phyloP scores from a whole-genome alignment of 768 basidiomycete species.

The Trametes meyenii region DNA sequence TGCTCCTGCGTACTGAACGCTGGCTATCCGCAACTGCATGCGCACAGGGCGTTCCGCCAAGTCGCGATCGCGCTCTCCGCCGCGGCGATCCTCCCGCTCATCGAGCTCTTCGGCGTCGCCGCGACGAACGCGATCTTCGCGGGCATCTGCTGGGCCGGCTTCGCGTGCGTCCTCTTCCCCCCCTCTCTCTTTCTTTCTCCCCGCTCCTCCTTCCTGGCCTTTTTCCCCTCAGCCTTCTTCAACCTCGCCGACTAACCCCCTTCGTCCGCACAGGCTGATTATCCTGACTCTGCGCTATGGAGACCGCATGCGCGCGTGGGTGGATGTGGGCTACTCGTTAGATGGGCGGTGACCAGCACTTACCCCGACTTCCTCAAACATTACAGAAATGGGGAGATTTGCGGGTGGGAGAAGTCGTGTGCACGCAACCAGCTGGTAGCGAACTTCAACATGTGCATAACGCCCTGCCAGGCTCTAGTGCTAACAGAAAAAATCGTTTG shows the following conservation, averaged over 20 bases:
- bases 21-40: not conserved
- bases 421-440: no score
- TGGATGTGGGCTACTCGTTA: slow-evolving; percentile 59
- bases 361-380: no score
- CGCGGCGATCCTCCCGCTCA: slow-evolving; percentile 53
- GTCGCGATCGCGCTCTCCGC: slow-evolving; percentile 47
- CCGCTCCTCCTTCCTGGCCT: no score
- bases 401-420: no score
- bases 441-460: no score
- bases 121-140: slow-evolving; percentile 52
- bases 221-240: no score
- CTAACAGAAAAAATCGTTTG: no score
- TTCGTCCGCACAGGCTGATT: slow-evolving; percentile 44
- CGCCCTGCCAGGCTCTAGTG: no score
- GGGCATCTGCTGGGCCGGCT: slow-evolving; percentile 50
- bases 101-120: slow-evolving; percentile 55
- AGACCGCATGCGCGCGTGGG: slow-evolving; percentile 55
- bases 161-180: slow-evolving; percentile 47
- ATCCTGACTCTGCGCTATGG: slow-evolving; percentile 59
- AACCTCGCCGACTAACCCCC: not conserved
- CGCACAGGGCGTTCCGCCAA: slow-evolving; percentile 49
- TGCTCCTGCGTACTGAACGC: not conserved
- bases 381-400: no score
- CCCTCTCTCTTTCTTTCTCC: no score
- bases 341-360: slow-evolving; percentile 10